Evolutionary conservation across 495 filamentous ascomycete species (phyloP).

Genomic region (Amphirosellinia nigrospora): DNA sequence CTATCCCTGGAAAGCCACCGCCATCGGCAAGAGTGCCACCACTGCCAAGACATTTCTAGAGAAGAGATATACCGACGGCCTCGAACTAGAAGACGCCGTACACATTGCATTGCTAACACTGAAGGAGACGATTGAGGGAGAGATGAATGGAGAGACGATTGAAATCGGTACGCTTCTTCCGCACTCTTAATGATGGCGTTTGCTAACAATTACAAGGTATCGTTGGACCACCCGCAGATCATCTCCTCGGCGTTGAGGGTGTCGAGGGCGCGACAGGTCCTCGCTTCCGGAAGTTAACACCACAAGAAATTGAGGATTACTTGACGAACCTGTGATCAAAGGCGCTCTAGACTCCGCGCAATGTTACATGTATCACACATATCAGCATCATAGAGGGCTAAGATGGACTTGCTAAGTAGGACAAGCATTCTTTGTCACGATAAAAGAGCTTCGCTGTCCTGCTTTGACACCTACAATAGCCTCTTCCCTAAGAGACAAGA

Average conservation of each 20-base stretch:
- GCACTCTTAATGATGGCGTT: neutral
- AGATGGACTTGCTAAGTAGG: slow-evolving; percentile 34
- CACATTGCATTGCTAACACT: slow-evolving; percentile 97
- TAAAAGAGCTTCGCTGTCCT: slow-evolving; percentile 53
- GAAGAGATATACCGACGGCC: slow-evolving; percentile 95
- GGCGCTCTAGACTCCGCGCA: slow-evolving; percentile 28
- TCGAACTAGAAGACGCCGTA: slow-evolving; percentile 97
- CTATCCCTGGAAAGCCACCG: slow-evolving; percentile 99
- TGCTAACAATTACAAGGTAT: slow-evolving; percentile 70
- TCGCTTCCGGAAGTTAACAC: slow-evolving; percentile 92
- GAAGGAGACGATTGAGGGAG: slow-evolving; percentile 98
- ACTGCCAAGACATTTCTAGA: slow-evolving; percentile 98
- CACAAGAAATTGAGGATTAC: slow-evolving; percentile 99
- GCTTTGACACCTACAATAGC: slow-evolving; percentile 49
- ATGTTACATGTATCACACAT: slow-evolving; percentile 48
- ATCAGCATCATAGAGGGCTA: slow-evolving; percentile 46
- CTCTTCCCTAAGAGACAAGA: slow-evolving; percentile 36
- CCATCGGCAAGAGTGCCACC: slow-evolving; percentile 97
- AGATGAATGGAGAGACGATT: slow-evolving; percentile 99
- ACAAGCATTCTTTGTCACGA: slow-evolving; percentile 37
- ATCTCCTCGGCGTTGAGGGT: slow-evolving; percentile 90
- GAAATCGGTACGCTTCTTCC: slow-evolving; percentile 78
- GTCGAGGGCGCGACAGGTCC: slow-evolving; percentile 89
- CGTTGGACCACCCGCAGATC: slow-evolving; percentile 90
- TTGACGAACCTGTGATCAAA: slow-evolving; percentile 86